A percentile compares a stretch with the other conserved stretches of the same genome.
These are phyloP conservation scores for Fusarium liriodendri DNA, from an alignment of 2,329 filamentous ascomycete genomes.

Conservation along the genomic window DNA sequence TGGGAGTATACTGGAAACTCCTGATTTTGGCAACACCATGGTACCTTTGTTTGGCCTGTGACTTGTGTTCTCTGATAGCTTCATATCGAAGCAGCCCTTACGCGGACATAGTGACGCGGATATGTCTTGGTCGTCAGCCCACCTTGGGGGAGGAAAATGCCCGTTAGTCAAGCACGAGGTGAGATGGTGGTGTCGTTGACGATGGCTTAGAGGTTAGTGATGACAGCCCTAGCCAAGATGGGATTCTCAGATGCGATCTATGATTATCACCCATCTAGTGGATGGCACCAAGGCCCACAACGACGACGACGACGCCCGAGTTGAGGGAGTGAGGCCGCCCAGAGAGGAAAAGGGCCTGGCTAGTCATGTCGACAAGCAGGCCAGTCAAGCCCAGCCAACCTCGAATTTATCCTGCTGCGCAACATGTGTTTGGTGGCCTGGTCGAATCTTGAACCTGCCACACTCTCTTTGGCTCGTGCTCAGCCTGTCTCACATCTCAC, in stretches of 20 bases:
- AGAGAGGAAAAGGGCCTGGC: constrained; percentile 24
- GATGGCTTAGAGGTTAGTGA: constrained; percentile 36
- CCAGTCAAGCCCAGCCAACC: constrained; percentile 5
- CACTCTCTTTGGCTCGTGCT: constrained; percentile 16
- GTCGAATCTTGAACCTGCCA: constrained; percentile 21
- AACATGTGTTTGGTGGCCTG: constrained; percentile 5
- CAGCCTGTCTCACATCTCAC: constrained; percentile 4
- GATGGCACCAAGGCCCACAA: constrained; percentile 26
- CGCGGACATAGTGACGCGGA: constrained; percentile 26
- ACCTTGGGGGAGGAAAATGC: constrained; percentile 22
- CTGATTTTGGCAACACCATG: constrained; percentile 10
- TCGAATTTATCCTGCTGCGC: constrained; percentile 16
- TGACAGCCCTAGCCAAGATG: constrained; percentile 32
- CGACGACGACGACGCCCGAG: not conserved
- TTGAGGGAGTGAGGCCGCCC: constrained; percentile 22
- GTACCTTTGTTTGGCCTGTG: constrained; percentile 3
- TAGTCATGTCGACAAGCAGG: constrained; percentile 8
- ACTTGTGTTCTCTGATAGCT: not conserved
- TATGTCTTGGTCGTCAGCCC: constrained; percentile 8
- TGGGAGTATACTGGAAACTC: constrained; percentile 17
- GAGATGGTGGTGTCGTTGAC: constrained; percentile 34
- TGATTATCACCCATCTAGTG: constrained; percentile 5
- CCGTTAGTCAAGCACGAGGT: constrained; percentile 20
- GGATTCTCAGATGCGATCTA: constrained; percentile 24
- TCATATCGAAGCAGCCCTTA: not conserved